Evolutionary conservation across 2,329 filamentous ascomycete species (phyloP), one percentile per base, ranked within the genome.

Genomic region (Monilinia fructicola): DNA sequence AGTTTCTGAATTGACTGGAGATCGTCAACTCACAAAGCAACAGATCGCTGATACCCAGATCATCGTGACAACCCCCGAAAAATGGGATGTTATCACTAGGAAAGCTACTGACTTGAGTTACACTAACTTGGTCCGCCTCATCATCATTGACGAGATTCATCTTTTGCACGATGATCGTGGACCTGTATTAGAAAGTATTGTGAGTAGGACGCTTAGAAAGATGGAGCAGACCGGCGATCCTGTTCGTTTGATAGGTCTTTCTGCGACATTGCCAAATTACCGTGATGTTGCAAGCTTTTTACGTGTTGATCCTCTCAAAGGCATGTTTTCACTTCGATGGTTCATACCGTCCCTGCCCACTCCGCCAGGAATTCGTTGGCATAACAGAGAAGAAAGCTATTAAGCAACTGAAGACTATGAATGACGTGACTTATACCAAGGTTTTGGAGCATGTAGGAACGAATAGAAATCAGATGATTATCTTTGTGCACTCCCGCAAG

Each of bases 391-490:
- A 95, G 81, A 98, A 98, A 78, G 91, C 95, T 7, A 99, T 99
- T 80, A 99, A 98, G 80, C 95, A 99, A 78, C 82, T 99, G 65
- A 97, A 98, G 83, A 96, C 91, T 0, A 99, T 99, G 95, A 99
- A 99, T 76, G 95, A 99, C 73, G 93, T 99, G 65, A 97, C 93
- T 67, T 99, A 99, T 78, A 96, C 89, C 71, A 99, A 99, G 78
- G 93, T 97, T 38, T 86, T 99, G 65, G 95, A 99, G 78, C 94
- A 98, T 76, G 94, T 97, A 40, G 95, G 95, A 9, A 89, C 90
- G 67, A 90, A 96, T 75, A 88, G 91, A 70, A 97, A 99, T 74
- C 95, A 99, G 78, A 97, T 99, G 93, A 87, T 99, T 50, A 97
- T 99, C 68, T 99, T 99, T 76, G 95, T 99, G 7, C 96, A 99